A percentile compares a stretch with the other conserved stretches of the same genome.
Conservation (phyloP, 139 green algal genomes). For the Volvox africanus region DNA sequence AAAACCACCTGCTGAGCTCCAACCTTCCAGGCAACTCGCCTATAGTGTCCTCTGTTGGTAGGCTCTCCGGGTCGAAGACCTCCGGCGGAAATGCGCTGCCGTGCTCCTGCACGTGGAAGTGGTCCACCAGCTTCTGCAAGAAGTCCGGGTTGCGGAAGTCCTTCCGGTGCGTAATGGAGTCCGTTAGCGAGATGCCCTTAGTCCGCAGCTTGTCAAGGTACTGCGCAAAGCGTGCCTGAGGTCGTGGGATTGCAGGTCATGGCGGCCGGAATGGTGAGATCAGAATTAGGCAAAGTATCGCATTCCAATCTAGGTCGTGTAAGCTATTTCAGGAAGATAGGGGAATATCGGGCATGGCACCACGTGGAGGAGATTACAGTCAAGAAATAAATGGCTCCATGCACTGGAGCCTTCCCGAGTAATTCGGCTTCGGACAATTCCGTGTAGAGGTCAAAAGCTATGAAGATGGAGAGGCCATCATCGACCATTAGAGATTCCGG, state of each 20-base stretch:
- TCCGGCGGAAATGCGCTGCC: slow-evolving; percentile 40
- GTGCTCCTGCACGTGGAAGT: slow-evolving; percentile 46
- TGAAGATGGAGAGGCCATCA: too few species aligned
- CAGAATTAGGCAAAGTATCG: not conserved
- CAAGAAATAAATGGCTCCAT: too few species aligned
- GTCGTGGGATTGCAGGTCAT: not conserved
- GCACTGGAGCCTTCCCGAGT: too few species aligned
- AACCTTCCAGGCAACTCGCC: not conserved
- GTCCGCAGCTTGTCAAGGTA: slow-evolving; percentile 13
- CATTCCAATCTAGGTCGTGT: not conserved
- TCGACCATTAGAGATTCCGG: too few species aligned
- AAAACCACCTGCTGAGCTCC: too few species aligned
- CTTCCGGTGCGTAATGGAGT: slow-evolving; percentile 14
- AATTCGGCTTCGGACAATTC: too few species aligned
- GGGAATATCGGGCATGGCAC: too few species aligned
- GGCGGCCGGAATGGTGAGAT: not conserved
- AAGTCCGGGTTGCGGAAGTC: slow-evolving; percentile 49
- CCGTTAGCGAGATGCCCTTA: slow-evolving; percentile 24
- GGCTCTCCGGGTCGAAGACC: slow-evolving; percentile 26
- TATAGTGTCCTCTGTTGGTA: slow-evolving; percentile 35
- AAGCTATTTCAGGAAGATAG: not conserved
- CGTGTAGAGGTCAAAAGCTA: too few species aligned
- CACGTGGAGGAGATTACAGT: not conserved
- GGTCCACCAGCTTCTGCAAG: slow-evolving; percentile 45
- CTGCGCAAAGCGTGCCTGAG: slow-evolving; percentile 24